Evolutionary conservation across 305 asterid genomes (phyloP).

Genomic region (Rubia balearica): DNA sequence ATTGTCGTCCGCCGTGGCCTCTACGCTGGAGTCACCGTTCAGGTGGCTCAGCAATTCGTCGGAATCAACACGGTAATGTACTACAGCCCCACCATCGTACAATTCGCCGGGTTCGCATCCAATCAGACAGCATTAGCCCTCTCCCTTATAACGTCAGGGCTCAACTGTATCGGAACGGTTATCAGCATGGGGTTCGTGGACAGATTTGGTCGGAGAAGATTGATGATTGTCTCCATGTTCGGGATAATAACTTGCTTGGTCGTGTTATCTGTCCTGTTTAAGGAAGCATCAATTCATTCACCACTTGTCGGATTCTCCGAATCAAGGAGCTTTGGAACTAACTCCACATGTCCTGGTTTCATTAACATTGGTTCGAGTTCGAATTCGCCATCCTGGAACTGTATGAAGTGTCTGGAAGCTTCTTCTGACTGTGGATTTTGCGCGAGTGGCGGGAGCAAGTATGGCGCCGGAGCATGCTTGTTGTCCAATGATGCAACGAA

Average conservation of each 20-base stretch:
- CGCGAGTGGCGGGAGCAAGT: slow-evolving; percentile 39
- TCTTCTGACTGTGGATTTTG: slow-evolving; percentile 56
- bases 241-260: slow-evolving; percentile 56
- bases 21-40: slow-evolving; percentile 65
- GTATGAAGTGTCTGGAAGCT: slow-evolving; percentile 49
- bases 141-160: slow-evolving; percentile 75
- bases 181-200: slow-evolving; percentile 67
- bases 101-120: slow-evolving; percentile 70
- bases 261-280: slow-evolving; percentile 40
- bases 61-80: slow-evolving; percentile 86
- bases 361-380: slow-evolving; percentile 19
- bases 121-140: slow-evolving; percentile 65
- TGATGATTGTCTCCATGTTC: slow-evolving; percentile 68
- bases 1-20: slow-evolving; percentile 63
- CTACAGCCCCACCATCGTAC: slow-evolving; percentile 74
- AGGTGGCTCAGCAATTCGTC: slow-evolving; percentile 71
- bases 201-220: slow-evolving; percentile 53
- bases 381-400: slow-evolving; percentile 42
- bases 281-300: slow-evolving; percentile 44
- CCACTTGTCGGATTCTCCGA: slow-evolving; percentile 38
- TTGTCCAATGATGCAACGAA: slow-evolving; percentile 18
- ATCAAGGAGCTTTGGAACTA: slow-evolving; percentile 43
- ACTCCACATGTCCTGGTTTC: slow-evolving; percentile 43
- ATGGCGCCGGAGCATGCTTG: slow-evolving; percentile 63
- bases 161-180: slow-evolving; percentile 61